Evolutionary conservation across 78 protist genomes (phyloP), one percentile per base, ranked within the genome.

Genomic region (Dictyostelium citrinum): DNA sequence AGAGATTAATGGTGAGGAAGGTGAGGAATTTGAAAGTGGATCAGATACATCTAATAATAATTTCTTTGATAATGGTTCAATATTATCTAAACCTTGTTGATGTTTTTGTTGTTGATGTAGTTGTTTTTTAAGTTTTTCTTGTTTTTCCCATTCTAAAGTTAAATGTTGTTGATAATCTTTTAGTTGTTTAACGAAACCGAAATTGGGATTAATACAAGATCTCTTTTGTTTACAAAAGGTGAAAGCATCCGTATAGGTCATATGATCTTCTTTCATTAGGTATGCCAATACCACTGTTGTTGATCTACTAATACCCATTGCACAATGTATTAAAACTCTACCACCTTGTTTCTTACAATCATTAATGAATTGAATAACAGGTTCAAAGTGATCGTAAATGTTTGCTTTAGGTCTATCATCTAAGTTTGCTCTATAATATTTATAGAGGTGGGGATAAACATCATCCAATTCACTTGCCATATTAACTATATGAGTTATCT

Each of bases 221-320:
- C 92, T 49, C 46, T 77, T 74, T 60, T 33, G 35, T 49, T 86
- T 86, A 1, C 45, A 43, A 55, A 29, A 86, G 20, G 16, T 11
- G 24, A 67, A 75, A 4, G 84, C 78, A 29, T 74, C 60, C 2
- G 8, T 31, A 31, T 76, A 81, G 2, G 58, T 45, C 55, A 70
- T 68, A 7, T 2, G 35, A 12, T 41, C 27, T 85, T 49, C 82
- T 49, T 78, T 79, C 81, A 94, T 94, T 17, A 94, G 45, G 27
- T 94, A 94, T 11, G 96, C 96, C 1, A 94, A 67, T 31, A 79
- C 91, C 6, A 80, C 91, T 0, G 96, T 51, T 4, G 96, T 27
- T 24, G 86, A 74, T 61, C 96, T 79, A 58, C 90, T 78, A n/a
- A 94, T 74, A n/a, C 96, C 96, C 96, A 85, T 88, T 39, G 96